Conservation (phyloP, 352 stramenopile genomes). For the Phytophthora capsici region DNA sequence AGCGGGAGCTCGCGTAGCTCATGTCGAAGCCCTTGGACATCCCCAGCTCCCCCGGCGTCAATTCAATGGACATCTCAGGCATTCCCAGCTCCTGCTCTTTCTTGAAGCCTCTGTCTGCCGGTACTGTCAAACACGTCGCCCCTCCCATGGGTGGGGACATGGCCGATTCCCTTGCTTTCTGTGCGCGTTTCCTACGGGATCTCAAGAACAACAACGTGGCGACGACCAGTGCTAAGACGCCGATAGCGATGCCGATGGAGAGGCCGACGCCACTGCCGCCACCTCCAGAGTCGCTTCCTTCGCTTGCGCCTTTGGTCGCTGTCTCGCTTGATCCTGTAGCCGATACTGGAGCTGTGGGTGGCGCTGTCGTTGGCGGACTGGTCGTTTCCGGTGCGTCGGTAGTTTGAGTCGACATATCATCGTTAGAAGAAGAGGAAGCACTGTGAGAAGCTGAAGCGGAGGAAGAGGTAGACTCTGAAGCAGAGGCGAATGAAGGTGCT, state of each 20-base stretch:
- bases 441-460: slow-evolving; percentile 7
- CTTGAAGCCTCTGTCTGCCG: slow-evolving; percentile 36
- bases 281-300: background rate
- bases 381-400: slow-evolving; percentile 9
- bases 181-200: slow-evolving; percentile 13
- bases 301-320: slow-evolving; percentile 3
- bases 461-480: background rate
- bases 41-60: slow-evolving; percentile 37
- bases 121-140: slow-evolving; percentile 23
- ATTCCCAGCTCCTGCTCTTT: slow-evolving; percentile 40
- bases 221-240: slow-evolving; percentile 38
- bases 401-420: background rate
- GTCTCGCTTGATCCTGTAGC: slow-evolving; percentile 21
- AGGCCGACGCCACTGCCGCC: slow-evolving; percentile 11
- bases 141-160: slow-evolving; percentile 15
- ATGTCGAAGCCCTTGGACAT: slow-evolving; percentile 37
- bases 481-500: slow-evolving; percentile 1
- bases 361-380: background rate
- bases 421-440: slow-evolving; percentile 13
- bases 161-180: slow-evolving; percentile 15
- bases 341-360: background rate
- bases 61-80: slow-evolving; percentile 52
- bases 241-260: slow-evolving; percentile 37
- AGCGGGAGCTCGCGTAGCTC: slow-evolving; percentile 42
- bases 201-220: slow-evolving; percentile 32